Conservation (phyloP, 148 eudicot genomes). For the Rhododendron henanense region DNA sequence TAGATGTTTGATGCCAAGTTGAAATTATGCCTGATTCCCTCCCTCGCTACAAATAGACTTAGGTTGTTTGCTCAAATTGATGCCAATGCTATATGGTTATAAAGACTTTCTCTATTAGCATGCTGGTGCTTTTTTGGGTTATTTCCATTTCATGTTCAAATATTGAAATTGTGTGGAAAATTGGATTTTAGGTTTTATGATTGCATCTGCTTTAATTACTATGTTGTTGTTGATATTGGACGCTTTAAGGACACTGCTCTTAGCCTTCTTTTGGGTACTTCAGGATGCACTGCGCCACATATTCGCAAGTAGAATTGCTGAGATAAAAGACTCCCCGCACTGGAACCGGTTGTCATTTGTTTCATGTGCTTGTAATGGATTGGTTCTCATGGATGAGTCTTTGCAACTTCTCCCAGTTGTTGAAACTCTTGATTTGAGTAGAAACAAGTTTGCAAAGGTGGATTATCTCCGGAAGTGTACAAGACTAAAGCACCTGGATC, state of each 20-base stretch:
- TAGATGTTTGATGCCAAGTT: background rate
- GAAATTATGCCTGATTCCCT: background rate
- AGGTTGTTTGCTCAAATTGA: background rate
- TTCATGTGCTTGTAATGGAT: constrained; percentile 80
- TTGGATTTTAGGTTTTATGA: background rate
- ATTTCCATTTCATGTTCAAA: background rate
- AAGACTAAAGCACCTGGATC: constrained; percentile 75
- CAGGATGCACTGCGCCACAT: constrained; percentile 96
- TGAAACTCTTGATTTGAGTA: constrained; percentile 91
- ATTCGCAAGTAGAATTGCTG: constrained; percentile 89
- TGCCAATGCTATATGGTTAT: background rate
- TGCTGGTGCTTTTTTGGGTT: background rate
- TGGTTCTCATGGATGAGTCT: constrained; percentile 94
- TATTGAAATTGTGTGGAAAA: background rate
- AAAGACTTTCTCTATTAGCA: background rate
- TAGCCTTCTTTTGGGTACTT: constrained; percentile 2
- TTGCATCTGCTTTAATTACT: background rate
- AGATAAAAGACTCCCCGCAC: constrained; percentile 83
- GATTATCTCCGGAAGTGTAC: constrained; percentile 84
- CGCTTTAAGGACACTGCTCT: background rate
- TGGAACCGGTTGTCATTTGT: constrained; percentile 86
- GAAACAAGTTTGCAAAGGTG: constrained; percentile 87
- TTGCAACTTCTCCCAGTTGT: constrained; percentile 80
- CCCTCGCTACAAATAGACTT: background rate
- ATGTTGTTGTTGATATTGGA: background rate